Percentiles rank a stretch among this genome's conserved stretches.
Evolutionary conservation across 257 asterid species (phyloP).

Genomic region (Solanum lignicaule): DNA sequence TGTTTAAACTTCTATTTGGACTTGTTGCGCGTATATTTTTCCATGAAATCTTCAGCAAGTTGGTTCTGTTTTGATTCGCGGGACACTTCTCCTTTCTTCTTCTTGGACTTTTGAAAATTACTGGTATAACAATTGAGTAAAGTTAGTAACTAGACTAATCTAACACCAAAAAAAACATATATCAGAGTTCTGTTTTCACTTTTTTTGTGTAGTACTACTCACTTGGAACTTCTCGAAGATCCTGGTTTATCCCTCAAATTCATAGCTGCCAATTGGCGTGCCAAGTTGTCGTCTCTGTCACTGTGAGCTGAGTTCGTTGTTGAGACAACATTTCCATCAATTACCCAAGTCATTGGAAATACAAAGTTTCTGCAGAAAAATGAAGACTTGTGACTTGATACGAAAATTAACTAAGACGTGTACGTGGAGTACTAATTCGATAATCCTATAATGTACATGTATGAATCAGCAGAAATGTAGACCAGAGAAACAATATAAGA

Average conservation of each 20-base stretch:
- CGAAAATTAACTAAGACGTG: background rate
- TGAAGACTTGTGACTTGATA: background rate
- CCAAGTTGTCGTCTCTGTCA: background rate
- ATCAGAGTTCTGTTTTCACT: background rate
- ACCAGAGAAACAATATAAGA: background rate
- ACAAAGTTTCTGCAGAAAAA: slow-evolving; percentile 9
- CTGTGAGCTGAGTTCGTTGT: background rate
- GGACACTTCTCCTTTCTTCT: background rate
- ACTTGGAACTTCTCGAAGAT: background rate
- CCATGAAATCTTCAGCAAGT: background rate
- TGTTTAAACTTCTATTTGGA: background rate
- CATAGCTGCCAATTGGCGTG: background rate
- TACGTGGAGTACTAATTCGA: background rate
- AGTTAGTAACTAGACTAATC: background rate
- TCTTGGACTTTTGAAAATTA: background rate
- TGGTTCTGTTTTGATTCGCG: background rate
- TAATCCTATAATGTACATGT: background rate
- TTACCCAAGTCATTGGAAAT: slow-evolving; percentile 17
- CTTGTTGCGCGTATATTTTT: background rate
- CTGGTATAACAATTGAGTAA: background rate
- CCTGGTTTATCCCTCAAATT: background rate
- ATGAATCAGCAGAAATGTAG: background rate
- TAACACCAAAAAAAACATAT: background rate
- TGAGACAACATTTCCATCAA: background rate
- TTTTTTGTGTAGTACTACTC: background rate